These are phyloP conservation scores for Eragrostis curvula DNA, from an alignment of 176 grass and related monocot genomes.

Conservation along the genomic window DNA sequence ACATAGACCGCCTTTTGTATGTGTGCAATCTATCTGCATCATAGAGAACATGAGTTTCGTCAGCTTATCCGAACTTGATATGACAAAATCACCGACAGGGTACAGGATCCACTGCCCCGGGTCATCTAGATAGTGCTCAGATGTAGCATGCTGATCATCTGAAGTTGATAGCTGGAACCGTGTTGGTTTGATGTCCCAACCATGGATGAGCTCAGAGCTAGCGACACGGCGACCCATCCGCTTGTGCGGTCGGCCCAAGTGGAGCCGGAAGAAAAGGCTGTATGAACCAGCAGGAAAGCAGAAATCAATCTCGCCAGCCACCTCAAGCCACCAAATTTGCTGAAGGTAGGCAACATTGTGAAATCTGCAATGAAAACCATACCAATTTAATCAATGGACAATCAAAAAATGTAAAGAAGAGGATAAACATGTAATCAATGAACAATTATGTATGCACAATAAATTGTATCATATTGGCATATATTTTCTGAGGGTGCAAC, in stretches of 20 bases:
- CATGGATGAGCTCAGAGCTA: constrained; percentile 62
- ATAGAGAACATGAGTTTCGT: constrained; percentile 78
- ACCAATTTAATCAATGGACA: background rate
- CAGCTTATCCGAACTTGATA: constrained; percentile 48
- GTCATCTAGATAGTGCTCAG: constrained; percentile 46
- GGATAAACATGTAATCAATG: background rate
- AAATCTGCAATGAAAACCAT: constrained; percentile 56
- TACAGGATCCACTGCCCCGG: constrained; percentile 70
- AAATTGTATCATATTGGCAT: constrained; percentile 8
- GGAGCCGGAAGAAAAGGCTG: constrained; percentile 76
- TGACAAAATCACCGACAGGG: constrained; percentile 65
- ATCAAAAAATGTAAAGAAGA: background rate
- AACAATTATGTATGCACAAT: background rate
- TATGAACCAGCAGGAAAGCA: constrained; percentile 74
- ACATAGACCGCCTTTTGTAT: constrained; percentile 82
- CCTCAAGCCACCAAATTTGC: constrained; percentile 94
- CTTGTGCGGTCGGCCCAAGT: constrained; percentile 57
- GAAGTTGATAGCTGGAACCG: constrained; percentile 75
- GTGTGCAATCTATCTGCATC: constrained; percentile 91
- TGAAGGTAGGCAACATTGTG: constrained; percentile 74
- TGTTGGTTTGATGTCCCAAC: constrained; percentile 77
- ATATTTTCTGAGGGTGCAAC: background rate
- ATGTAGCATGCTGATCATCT: constrained; percentile 59
- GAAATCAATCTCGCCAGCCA: constrained; percentile 66
- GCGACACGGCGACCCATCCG: constrained; percentile 51